Conservation (phyloP, 495 filamentous ascomycete genomes). For the Penicillium crystallinum region DNA sequence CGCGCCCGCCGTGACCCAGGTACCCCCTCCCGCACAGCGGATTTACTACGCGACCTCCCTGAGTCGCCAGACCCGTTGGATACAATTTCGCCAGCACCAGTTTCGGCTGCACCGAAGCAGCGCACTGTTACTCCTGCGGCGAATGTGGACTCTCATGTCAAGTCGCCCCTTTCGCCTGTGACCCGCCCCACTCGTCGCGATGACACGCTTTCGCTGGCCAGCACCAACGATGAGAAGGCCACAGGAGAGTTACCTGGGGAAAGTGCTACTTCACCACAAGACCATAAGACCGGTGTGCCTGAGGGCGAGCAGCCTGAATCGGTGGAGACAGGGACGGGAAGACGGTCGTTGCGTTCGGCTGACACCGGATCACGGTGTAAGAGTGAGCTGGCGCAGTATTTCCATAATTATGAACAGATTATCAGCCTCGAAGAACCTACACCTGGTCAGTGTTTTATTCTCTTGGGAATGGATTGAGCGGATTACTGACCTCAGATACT, state of each 20-base stretch:
- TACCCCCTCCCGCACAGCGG: conserved; percentile 8
- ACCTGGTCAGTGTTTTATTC: conserved; percentile 53
- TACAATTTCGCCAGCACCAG: conserved; percentile 29
- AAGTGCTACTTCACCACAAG: conserved; percentile 1
- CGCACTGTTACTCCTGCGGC: conserved; percentile 6
- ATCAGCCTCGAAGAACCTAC: conserved; percentile 76
- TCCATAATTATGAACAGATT: conserved; percentile 86
- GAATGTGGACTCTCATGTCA: conserved; percentile 4
- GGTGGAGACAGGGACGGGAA: conserved; percentile 17
- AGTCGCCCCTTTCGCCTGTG: conserved; percentile 6
- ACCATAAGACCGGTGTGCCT: conserved; percentile 3
- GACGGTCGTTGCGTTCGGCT: conserved; percentile 47
- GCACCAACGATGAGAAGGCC: background rate
- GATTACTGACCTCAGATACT: conserved; percentile 1
- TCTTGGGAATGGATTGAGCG: background rate
- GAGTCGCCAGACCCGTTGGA: conserved; percentile 40
- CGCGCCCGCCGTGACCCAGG: conserved; percentile 10
- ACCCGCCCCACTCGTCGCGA: conserved; percentile 14
- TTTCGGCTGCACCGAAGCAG: conserved; percentile 5
- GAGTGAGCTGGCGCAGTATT: conserved; percentile 83
- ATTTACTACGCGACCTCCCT: conserved; percentile 10
- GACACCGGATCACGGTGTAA: conserved; percentile 59
- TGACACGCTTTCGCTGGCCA: conserved; percentile 7
- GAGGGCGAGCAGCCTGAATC: conserved; percentile 6
- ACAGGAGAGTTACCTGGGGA: background rate